Base-by-base conservation (phyloP, 371 early-diverging fungal genomes). In the Chytridium lagenaria region DNA sequence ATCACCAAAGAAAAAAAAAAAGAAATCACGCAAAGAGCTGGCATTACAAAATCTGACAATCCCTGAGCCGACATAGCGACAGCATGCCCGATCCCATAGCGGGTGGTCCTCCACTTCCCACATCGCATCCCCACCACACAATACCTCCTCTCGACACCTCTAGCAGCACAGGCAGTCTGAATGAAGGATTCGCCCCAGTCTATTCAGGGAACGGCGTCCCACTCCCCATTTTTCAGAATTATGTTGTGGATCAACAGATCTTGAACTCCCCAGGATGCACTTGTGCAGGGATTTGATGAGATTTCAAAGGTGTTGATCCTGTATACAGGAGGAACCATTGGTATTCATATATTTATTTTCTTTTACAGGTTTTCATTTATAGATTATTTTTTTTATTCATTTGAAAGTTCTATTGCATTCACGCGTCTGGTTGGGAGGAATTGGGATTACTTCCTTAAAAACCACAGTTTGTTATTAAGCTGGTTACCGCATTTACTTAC, bases 281-380 rank as follows among this genome's bases (percentile, higher is more conserved):
- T 66, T 16, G 49, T 66, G 15, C 66, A 66, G 66, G 66, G 38
- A 44, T n/a, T n/a, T n/a, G 66, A 66, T 30, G 44, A 66, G 44
- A 2, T 68, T 30, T 72, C 78, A 19, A 57, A 80, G 31, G 95
- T 96, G 0, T 84, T 98, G 30, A 79, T 96, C 23, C 92, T 98
- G 37, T 98, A 98, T 83, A 97, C 97, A 15, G 87, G 88, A 23
- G 87, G 88, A 3, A 98, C 99, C 0, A 97, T 98, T 77, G 99
- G 97, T 36, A 91, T 90, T 75, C 87, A 93, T 74, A 90, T 88
- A 40, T 30, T 50, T 39, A 33, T 55, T 26, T 10, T 22, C 33
- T 52, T 49, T 59, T 74, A n/a, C n/a, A n/a, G n/a, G n/a, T n/a
- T n/a, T n/a, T n/a, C n/a, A n/a, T n/a, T n/a, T n/a, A n/a, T n/a